Evolutionary conservation across 2,329 filamentous ascomycete species (phyloP), one percentile per base, ranked within the genome.

Genomic region (Ceratocystis variospora): DNA sequence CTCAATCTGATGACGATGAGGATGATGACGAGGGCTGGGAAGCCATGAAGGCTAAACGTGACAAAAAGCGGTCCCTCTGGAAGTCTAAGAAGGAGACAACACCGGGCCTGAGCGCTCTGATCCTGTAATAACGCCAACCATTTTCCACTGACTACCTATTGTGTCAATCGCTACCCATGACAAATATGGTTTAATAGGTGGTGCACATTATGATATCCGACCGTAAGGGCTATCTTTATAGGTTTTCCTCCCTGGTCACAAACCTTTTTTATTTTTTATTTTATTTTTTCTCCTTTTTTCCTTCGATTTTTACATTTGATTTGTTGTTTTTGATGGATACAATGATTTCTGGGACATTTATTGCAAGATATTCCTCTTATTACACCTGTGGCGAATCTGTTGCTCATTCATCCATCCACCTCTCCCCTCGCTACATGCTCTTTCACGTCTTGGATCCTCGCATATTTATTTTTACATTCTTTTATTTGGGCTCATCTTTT

Each of bases 11-110:
- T 10, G 76, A 76, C 33, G 83, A 87, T 41, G 85, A 87, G 61
- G 83, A 85, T 66, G 84, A 87, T 19, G 85, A 88, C 64, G 79
- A 86, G 71, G 86, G 83, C 17, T 88, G 86, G 86, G 84, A 83
- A 69, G 83, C 84, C 37, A 87, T 88, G 84, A 84, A 83, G 72
- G 83, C 83, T 66, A 87, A 87, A 76, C 79, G 84, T 67, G 84
- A 87, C 67, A 83, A 86, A 77, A 88, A 87, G 77, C 82, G 81
- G 72, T 83, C 82, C n/a, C 70, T 82, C 45, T 88, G 86, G 86
- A 81, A 79, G 73, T 78, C 77, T 55, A 87, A 86, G 76, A 87
- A 86, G 75, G 76, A 73, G 55, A 72, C 79, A 22, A 77, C 77
- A 44, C 76, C 75, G 64, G 80, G 81, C 44, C 74, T 83, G 61